These are phyloP conservation scores for Yarrowia sp. DNA, from an alignment of 805 yeast genomes.

Conservation along the genomic window DNA sequence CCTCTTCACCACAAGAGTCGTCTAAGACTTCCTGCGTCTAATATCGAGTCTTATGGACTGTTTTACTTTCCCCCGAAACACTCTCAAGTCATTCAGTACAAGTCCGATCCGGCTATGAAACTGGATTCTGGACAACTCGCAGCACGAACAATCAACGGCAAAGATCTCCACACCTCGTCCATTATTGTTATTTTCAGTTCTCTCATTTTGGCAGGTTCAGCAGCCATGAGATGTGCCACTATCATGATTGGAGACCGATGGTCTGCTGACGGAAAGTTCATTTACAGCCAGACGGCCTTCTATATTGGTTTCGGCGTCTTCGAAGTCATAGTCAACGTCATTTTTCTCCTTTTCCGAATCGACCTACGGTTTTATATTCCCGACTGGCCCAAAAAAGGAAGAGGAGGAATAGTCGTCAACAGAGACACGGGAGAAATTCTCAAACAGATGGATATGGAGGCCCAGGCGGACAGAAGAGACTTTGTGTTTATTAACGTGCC, in stretches of 20 bases:
- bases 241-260: slow-evolving; percentile 31
- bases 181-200: slow-evolving; percentile 33
- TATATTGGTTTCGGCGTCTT: slow-evolving; percentile 66
- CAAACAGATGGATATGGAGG: not conserved
- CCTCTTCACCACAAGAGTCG: slow-evolving; percentile 26
- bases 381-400: slow-evolving; percentile 53
- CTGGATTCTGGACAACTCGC: slow-evolving; percentile 41
- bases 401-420: slow-evolving; percentile 42
- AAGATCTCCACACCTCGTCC: slow-evolving; percentile 44
- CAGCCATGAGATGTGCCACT: slow-evolving; percentile 37
- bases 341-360: slow-evolving; percentile 61
- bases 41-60: slow-evolving; percentile 69
- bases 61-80: slow-evolving; percentile 49
- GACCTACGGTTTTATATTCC: slow-evolving; percentile 81
- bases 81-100: slow-evolving; percentile 40
- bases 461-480: not conserved
- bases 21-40: slow-evolving; percentile 57
- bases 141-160: slow-evolving; percentile 39
- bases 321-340: slow-evolving; percentile 54
- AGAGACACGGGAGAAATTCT: not conserved
- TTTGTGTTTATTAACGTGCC: not conserved
- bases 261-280: slow-evolving; percentile 33
- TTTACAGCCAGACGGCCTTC: slow-evolving; percentile 53
- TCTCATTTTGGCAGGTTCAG: slow-evolving; percentile 31
- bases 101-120: slow-evolving; percentile 43